Evolutionary conservation across 306 rosid genomes (phyloP).

Genomic region (Arachis hypogaea): DNA sequence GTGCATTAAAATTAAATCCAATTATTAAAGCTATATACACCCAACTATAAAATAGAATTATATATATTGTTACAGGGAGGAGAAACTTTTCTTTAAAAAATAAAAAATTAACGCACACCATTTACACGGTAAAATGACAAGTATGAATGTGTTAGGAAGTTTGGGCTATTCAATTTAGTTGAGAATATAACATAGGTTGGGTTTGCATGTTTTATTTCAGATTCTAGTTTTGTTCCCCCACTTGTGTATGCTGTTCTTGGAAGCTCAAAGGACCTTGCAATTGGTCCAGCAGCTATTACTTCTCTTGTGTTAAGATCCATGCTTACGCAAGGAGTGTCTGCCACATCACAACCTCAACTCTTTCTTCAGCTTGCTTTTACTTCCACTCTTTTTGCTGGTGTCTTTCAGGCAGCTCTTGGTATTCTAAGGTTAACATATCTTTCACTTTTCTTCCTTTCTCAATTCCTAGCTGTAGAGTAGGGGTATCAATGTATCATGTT

Average conservation of each 20-base stretch:
- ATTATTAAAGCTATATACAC: too few relatives aligned
- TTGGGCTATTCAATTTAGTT: too few relatives aligned
- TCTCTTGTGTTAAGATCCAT: conserved; percentile 86
- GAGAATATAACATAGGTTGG: background rate
- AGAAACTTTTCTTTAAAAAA: too few relatives aligned
- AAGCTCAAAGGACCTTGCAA: conserved; percentile 81
- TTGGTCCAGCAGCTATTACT: conserved; percentile 86
- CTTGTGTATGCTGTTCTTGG: conserved; percentile 77
- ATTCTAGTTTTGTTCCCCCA: conserved; percentile 95
- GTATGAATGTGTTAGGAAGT: too few relatives aligned
- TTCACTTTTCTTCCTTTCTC: background rate
- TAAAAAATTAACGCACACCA: too few relatives aligned
- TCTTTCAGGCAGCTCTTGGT: conserved; percentile 83
- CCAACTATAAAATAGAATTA: too few relatives aligned
- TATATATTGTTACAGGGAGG: too few relatives aligned
- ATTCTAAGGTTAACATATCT: conserved; percentile 57
- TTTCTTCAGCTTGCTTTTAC: conserved; percentile 75
- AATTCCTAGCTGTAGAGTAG: background rate
- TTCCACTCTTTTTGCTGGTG: conserved; percentile 84
- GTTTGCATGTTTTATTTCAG: conserved; percentile 41
- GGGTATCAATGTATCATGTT: too few relatives aligned
- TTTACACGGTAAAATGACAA: too few relatives aligned
- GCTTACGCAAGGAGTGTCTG: conserved; percentile 76
- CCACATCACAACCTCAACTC: conserved; percentile 52
- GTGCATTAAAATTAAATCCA: too few relatives aligned